Base-by-base conservation (phyloP, 108 stramenopile genomes). In the Bacterosira constricta region DNA sequence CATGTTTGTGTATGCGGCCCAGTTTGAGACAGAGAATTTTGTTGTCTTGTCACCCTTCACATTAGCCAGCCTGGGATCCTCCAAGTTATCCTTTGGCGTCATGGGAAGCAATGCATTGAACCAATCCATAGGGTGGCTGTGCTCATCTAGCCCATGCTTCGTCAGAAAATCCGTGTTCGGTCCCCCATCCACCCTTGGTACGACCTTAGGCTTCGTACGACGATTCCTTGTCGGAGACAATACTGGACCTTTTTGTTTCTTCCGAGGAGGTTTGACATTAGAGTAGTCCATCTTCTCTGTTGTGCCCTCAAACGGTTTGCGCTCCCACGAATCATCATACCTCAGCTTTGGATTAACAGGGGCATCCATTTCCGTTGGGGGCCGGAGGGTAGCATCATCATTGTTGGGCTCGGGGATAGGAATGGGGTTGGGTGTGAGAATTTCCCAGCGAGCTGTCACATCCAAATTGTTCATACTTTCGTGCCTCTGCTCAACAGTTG, bases 281-380 rank as follows among this genome's bases (percentile, higher is more conserved):
- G 20, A 4, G 18, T 67, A 67, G 26, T 15, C 3, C 53, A 67
- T 54, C 23, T 57, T 54, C 53, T 53, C 39, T 13, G 51, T 67
- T 35, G 66, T 67, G 15, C 66, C 66, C 7, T 17, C 12, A 30
- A 67, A 67, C 6, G 66, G 56, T 11, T 31, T 20, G 9, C 66
- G 51, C 21, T 36, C 52, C 5, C 54, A 67, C 15, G 46, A 17
- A 18, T 67, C 56, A 53, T 32, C 38, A 23, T 34, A 53, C 11
- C 29, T 27, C 3, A 25, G 53, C 51, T 66, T 66, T 4, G 65
- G 65, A 1, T 20, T 66, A 17, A 53, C 13, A 1, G 26, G 2
- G 18, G 29, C 66, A 67, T 67, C 66, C 37, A 26, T 35, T 27
- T 67, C 66, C 15, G 66, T 54, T 25, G 66, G 66, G 18, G 66